Base-by-base conservation (phyloP, 2,329 filamentous ascomycete species). In the Aspergillus pseudoglaucus region DNA sequence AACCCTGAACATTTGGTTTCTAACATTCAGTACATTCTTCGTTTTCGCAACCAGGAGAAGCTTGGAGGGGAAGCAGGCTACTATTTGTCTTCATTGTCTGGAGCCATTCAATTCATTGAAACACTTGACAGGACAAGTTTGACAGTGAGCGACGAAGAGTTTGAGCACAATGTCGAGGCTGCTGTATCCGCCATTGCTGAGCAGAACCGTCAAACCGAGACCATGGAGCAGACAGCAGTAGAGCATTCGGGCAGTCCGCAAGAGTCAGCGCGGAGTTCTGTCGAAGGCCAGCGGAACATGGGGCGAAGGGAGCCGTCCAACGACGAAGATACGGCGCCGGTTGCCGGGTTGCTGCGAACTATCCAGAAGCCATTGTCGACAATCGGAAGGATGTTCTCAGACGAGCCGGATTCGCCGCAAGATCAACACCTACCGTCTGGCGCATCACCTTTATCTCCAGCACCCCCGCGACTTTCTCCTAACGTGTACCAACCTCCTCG, bases 31-130 rank as follows among this genome's bases (percentile, higher is more conserved):
- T 98, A 98, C 67, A 97, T 98, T 54, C 76, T 97, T 45, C 84
- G 94, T 41, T 98, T 98, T 73, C 83, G 93, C 45, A 96, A 97
- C 62, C 93, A 96, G 68, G 93, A 98, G 46, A 97, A 97, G 67
- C 82, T 98, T 1, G 88, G 87, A 20, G 93, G 93, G n/a, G 93
- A 98, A 74, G 91, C 93, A 12, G 93, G 93, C 10, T 98, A 98
- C 70, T 98, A 98, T 68, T 81, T 98, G 47, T 97, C 91, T 27
- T 97, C 93, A 6, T 73, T 98, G 68, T 67, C 56, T 51, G 93
- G 93, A 46, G 93, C 90, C 35, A 85, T 98, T 44, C 90, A 95
- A 60, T 98, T 98, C 66, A 88, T 98, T 58, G 93, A 98, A 72
- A 94, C 88, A 51, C 84, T 98, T 69, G 93, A 98, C 68, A 85